Base-by-base conservation (phyloP, 495 filamentous ascomycete species). In the Cenococcum geophilum region DNA sequence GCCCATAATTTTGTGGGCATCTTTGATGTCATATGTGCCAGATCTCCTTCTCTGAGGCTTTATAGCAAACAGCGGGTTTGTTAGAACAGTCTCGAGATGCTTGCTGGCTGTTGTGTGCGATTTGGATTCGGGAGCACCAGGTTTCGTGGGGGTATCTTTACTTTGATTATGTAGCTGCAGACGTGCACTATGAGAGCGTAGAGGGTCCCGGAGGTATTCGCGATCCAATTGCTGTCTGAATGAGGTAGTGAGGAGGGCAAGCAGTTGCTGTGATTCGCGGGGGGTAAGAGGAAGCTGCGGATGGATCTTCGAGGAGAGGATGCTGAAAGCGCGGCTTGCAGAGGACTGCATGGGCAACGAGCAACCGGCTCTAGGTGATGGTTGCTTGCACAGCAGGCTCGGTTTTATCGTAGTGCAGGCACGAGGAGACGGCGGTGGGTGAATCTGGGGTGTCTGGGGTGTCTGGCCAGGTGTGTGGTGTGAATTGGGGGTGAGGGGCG, bases 221-320 rank as follows among this genome's bases (percentile, higher is more conserved):
- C 72, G 75, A 68, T 92, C 87, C 35, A 95, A 78, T 36, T 88
- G 85, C 40, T 79, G 75, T 57, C 86, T 83, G 73, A 95, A 95
- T n/a, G 88, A 91, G 4, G 78, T 76, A 18, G 86, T 91, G 60
- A 95, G 80, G 57, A 81, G 77, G 25, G 80, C 76, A 57, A 91
- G 83, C 1, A 95, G 77, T 62, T 84, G 80, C 64, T 85, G 77
- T 32, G 86, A 85, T 63, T 91, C 83, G 65, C 79, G 81, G 6
- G 75, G 75, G 52, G 76, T 82, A 21, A 89, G 76, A 2, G 87
- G 86, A 2, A 89, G 77, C 20, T 87, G 87, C 18, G 82, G 85
- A 66, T 92, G 86, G 49, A 92, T 79, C 65, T 83, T 85, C 43
- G 54, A 54, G 16, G 58, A 42, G 60, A 72, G 47, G 57, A 51